These are phyloP conservation scores for Colletotrichum falcatum DNA, from an alignment of 2,329 filamentous ascomycete species.

Conservation along the genomic window DNA sequence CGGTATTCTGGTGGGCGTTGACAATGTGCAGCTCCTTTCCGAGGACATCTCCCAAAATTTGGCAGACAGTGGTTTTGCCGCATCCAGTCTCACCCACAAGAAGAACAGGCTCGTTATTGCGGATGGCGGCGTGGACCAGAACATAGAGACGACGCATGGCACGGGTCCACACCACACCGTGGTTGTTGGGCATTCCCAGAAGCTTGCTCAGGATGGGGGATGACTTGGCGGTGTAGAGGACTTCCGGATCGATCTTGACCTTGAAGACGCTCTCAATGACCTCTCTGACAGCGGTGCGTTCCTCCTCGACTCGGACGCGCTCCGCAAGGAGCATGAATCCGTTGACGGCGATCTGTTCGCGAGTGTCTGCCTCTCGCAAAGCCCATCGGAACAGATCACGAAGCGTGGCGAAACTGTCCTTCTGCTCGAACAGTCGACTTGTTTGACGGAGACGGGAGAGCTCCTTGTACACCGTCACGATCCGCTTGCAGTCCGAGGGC, in stretches of 20 bases:
- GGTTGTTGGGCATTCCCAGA: conserved; percentile 60
- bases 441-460: conserved; percentile 91
- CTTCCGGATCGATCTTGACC: conserved; percentile 79
- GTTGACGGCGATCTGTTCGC: conserved; percentile 89
- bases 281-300: conserved; percentile 84
- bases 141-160: conserved; percentile 94
- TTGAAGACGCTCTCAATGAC: conserved; percentile 94
- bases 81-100: conserved; percentile 97
- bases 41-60: conserved; percentile 87
- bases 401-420: conserved; percentile 95
- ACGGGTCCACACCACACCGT: conserved; percentile 90
- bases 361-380: conserved; percentile 82
- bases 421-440: conserved; percentile 93
- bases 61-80: conserved; percentile 96
- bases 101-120: conserved; percentile 92
- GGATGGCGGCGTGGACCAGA: conserved; percentile 86
- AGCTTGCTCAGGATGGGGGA: conserved; percentile 68
- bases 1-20: conserved; percentile 98
- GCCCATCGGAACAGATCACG: conserved; percentile 98
- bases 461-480: conserved; percentile 94
- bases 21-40: conserved; percentile 84
- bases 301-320: conserved; percentile 90
- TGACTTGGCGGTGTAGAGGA: conserved; percentile 75
- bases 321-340: conserved; percentile 97
- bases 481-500: conserved; percentile 89